phyloP scores from a whole-genome alignment of 2,329 filamentous ascomycete species.

The Magnaporthiopsis incrustans region DNA sequence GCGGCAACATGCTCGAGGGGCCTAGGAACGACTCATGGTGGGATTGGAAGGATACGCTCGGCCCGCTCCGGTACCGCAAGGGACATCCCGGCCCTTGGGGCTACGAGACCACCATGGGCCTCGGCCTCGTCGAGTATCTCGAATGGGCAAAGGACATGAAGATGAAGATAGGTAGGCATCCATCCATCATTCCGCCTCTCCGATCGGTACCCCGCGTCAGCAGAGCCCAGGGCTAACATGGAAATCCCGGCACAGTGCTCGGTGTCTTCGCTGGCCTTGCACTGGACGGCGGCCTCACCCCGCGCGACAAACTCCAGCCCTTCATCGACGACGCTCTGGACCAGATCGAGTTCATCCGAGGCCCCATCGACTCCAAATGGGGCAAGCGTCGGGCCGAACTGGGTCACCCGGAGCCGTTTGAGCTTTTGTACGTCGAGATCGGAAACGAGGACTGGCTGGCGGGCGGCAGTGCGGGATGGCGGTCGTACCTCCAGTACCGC shows the following conservation, averaged over 20 bases:
- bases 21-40: conserved; percentile 33
- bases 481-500: conserved; percentile 44
- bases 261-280: conserved; percentile 50
- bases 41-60: conserved; percentile 47
- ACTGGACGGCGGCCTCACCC: conserved; percentile 42
- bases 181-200: not conserved
- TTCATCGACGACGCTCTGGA: conserved; percentile 54
- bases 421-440: conserved; percentile 53
- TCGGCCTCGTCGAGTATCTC: conserved; percentile 56
- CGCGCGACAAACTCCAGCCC: conserved; percentile 41
- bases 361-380: conserved; percentile 43
- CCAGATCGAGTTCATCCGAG: conserved; percentile 56
- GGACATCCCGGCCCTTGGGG: conserved; percentile 50
- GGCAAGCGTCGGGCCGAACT: conserved; percentile 49
- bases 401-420: conserved; percentile 54
- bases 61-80: conserved; percentile 44
- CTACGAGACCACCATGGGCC: conserved; percentile 54
- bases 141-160: conserved; percentile 52
- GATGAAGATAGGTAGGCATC: conserved; percentile 36
- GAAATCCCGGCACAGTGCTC: conserved; percentile 21
- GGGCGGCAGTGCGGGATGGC: conserved; percentile 35
- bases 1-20: conserved; percentile 54
- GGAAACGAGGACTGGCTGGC: conserved; percentile 61
- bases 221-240: conserved; percentile 5
- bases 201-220: not conserved